Base-by-base conservation (phyloP, 495 filamentous ascomycete genomes). In the Acidomyces sp. region DNA sequence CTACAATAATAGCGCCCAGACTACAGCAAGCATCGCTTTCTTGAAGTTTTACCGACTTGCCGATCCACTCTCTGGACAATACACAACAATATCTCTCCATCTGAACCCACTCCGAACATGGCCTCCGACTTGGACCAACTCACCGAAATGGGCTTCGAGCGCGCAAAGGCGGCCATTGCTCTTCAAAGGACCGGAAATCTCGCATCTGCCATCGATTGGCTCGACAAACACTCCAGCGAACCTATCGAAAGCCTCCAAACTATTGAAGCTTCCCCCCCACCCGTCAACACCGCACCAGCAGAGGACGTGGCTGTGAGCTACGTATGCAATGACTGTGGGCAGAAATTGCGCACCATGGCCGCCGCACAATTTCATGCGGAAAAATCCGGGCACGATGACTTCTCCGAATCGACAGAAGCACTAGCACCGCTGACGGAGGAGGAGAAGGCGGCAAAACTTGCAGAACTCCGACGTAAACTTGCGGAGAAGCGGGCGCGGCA, bases 71-170 rank as follows among this genome's bases (percentile, higher is more conserved):
- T n/a, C n/a, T n/a, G n/a, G n/a, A n/a, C n/a, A n/a, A n/a, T n/a
- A 30, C 15, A 3, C 2, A 11, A 37, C 34, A 18, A n/a, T 9
- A 4, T 4, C 24, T 15, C 13, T 31, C 27, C 30, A 4, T 20
- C 37, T 26, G 3, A 13, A 17, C 31, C 21, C 41, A 35, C 37
- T n/a, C 21, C 36, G 51, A 71, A 50, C 48, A 85, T 82, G 79
- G 69, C 69, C 65, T 71, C 79, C 26, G 82, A 92, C 54, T 67
- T 93, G 13, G 74, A 88, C 10, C 68, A 77, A 52, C 78, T 97
- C 55, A 56, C 92, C 51, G 86, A 92, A 39, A 95, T 96, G 87
- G 90, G 90, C 53, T 97, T 97, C 49, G 84, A 93, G 44, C 69
- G 74, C 53, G 74, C 81, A 47, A 70, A 78, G 50, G 80, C 83